Percentiles rank a stretch among this genome's conserved stretches.
These are phyloP conservation scores for Talaromyces sp. DNA, from an alignment of 2,329 filamentous ascomycete genomes.

Conservation along the genomic window DNA sequence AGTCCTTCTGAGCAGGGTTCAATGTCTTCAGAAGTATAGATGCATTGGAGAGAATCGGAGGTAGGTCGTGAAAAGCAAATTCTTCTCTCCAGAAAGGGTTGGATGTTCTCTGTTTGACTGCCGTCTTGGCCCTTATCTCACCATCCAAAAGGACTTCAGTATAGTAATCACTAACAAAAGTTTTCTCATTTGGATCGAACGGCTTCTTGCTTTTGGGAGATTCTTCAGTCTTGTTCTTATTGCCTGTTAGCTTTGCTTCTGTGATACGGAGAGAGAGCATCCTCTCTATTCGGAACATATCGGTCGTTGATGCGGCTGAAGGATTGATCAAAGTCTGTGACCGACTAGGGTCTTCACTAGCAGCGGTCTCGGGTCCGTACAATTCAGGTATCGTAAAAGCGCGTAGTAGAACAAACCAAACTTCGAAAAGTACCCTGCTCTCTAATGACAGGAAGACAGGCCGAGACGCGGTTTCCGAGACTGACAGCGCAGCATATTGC, in stretches of 20 bases:
- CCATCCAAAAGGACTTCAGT: conserved; percentile 49
- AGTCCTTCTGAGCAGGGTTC: conserved; percentile 49
- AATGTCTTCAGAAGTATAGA: conserved; percentile 47
- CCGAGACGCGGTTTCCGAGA: conserved; percentile 71
- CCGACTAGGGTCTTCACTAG: conserved; percentile 41
- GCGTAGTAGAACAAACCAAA: conserved; percentile 89
- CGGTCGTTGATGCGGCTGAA: conserved; percentile 36
- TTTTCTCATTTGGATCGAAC: conserved; percentile 23
- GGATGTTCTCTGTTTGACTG: conserved; percentile 45
- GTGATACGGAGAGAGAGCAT: conserved; percentile 58
- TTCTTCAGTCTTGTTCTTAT: conserved; percentile 31
- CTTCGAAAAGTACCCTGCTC: conserved; percentile 85
- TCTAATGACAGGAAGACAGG: conserved; percentile 88
- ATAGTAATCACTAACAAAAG: conserved; percentile 43
- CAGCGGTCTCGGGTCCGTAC: conserved; percentile 61
- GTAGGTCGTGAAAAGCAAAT: conserved; percentile 47
- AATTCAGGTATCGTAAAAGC: conserved; percentile 91
- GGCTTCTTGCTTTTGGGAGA: conserved; percentile 12
- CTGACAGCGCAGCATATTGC: conserved; percentile 75
- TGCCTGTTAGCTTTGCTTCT: conserved; percentile 55
- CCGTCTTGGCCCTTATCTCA: conserved; percentile 48
- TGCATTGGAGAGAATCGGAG: conserved; percentile 47
- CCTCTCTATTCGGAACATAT: conserved; percentile 67
- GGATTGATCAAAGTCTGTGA: conserved; percentile 28
- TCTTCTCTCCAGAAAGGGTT: conserved; percentile 52